Evolutionary conservation across 441 rosid genomes (phyloP), one percentile per base, ranked within the genome.

Genomic region (Brassica balearica): DNA sequence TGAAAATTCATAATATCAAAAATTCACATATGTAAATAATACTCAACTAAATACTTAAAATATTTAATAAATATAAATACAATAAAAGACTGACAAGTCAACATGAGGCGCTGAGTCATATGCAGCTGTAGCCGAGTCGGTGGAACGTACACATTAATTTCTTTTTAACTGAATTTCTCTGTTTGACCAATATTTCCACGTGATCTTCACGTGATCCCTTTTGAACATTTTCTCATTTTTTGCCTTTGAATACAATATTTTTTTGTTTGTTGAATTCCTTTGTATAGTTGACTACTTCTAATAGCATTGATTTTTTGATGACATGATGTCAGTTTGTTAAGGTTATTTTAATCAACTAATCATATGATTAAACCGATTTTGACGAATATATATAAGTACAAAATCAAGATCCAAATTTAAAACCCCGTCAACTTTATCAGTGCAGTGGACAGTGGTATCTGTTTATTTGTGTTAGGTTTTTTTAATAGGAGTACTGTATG

Each of bases 71-170:
- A 55, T 55, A 53, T 53, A 53, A 53, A 53, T 53, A 15, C 8
- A 51, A 51, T 51, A n/a, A 14, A 15, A 17, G 60, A 51, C 27
- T 76, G 19, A 15, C 32, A 53, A 77, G 75, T 77, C 71, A 77
- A 71, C n/a, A 38, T 65, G 76, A 71, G 68, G 53, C 12, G 68
- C 36, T 77, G 76, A 77, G 61, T 65, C 68, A 65, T 67, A 41
- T 38, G 76, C 76, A 77, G 81, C 76, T 77, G 81, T 55, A 17
- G 22, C 60, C 22, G 1, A 55, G 60, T 77, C 70, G 81, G 81
- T 71, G 72, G 80, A 71, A 56, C 71, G 36, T 70, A n/a, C 27
- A 55, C 34, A 10, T 51, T 53, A 69, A 22, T 69, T 62, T 27
- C 22, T 19, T 60, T 76, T 51, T 51, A 77, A 69, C 71, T 70